Evolutionary conservation across 2,329 filamentous ascomycete species (phyloP), one percentile per base, ranked within the genome.

Genomic region (Macrophomina pseudophaseolina): DNA sequence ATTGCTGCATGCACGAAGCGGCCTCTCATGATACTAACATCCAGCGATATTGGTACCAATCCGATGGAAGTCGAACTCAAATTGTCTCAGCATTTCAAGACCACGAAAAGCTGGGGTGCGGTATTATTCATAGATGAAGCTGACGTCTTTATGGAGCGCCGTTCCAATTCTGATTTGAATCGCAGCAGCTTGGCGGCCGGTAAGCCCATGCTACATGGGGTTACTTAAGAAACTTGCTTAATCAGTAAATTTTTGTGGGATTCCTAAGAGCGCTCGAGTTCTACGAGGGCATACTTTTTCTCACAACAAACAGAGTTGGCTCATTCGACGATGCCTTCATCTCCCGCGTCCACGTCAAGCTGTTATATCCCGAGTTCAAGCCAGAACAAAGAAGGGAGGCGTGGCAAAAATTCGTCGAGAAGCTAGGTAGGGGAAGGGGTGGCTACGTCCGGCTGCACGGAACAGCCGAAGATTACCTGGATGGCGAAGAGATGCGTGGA

Each of bases 261-360:
- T 80, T 80, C 66, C 68, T 80, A 2, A 71, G 76, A 0, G 74
- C 72, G 0, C 69, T 80, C 0, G 78, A 80, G 60, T 80, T 77
- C 65, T 81, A 77, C 63, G 70, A 79, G 32, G 79, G 78, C 0
- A 76, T 81, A 33, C 66, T 81, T 1, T 80, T 81, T 63, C 69
- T 81, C 18, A 81, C 78, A 0, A 78, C 74, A 9, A 79, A 79
- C 58, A 69, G 74, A 4, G 70, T 77, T 7, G 70, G 70, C 1
- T 70, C 73, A 14, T 75, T 79, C 52, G 77, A 80, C 62, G 68
- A 72, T 1, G 77, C 77, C 0, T 76, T 79, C 65, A 69, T 78
- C 33, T 74, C 71, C 1, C 72, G 78, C 4, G 75, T 79, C 23
- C 75, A 80, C 38, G 62, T 71, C 8, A 46, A 46, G n/a, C 18